phyloP scores from a whole-genome alignment of 2,329 filamentous ascomycete genomes.

The Aspergillus texensis region DNA sequence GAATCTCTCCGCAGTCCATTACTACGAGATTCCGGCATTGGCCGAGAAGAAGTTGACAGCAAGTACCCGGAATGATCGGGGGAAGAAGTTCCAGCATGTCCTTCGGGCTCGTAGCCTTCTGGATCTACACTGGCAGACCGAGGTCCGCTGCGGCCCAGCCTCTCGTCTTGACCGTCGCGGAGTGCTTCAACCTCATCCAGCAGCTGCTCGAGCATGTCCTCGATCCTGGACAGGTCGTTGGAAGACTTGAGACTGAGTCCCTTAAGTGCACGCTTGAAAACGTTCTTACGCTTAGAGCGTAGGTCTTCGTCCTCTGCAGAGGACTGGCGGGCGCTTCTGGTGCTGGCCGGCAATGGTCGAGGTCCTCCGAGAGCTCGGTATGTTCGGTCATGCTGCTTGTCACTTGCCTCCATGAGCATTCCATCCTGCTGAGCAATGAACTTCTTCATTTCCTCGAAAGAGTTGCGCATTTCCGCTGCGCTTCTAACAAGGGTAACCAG shows the following conservation, averaged over 20 bases:
- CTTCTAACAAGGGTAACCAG: constrained; percentile 90
- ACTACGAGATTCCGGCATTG: constrained; percentile 36
- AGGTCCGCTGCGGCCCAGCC: constrained; percentile 26
- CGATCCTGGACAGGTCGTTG: constrained; percentile 84
- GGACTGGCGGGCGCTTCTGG: constrained; percentile 58
- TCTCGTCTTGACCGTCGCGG: constrained; percentile 59
- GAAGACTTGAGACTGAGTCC: constrained; percentile 85
- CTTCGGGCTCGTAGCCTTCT: constrained; percentile 83
- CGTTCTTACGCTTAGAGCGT: constrained; percentile 80
- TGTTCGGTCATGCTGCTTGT: constrained; percentile 83
- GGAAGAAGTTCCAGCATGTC: constrained; percentile 73
- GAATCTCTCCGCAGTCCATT: constrained; percentile 59
- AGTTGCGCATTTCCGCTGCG: constrained; percentile 94
- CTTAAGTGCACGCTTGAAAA: constrained; percentile 93
- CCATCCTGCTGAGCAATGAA: constrained; percentile 89
- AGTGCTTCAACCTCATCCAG: constrained; percentile 88
- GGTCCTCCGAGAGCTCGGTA: constrained; percentile 84
- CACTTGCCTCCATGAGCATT: constrained; percentile 82
- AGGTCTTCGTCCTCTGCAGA: constrained; percentile 59
- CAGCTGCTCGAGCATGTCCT: constrained; percentile 88
- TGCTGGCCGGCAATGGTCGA: constrained; percentile 73
- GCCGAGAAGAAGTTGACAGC: constrained; percentile 60
- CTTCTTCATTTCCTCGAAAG: constrained; percentile 92
- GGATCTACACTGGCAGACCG: constrained; percentile 61
- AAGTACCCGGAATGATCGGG: constrained; percentile 76